Conservation (phyloP, 1,284 basidiomycete genomes). For the Bjerkandera adusta region DNA sequence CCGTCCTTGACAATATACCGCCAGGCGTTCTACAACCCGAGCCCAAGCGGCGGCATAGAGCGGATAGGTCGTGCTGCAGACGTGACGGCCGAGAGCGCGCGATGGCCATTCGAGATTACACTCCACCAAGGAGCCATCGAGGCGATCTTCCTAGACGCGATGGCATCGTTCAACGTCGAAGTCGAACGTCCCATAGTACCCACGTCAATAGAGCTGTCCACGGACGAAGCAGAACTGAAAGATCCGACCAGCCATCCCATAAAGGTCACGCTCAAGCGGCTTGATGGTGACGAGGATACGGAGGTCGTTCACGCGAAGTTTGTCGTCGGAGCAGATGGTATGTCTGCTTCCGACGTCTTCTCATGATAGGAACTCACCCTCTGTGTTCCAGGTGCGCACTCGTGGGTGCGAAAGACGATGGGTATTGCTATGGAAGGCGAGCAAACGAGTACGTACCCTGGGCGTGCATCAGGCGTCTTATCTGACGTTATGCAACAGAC, state of each 20-base stretch:
- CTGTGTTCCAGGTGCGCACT: constrained; percentile 59
- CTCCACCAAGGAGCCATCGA: constrained; percentile 78
- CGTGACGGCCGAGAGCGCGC: constrained; percentile 53
- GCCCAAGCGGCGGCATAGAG: constrained; percentile 58
- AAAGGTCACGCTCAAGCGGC: constrained; percentile 34
- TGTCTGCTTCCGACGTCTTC: not conserved
- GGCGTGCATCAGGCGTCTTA: constrained; percentile 1
- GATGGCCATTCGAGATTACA: constrained; percentile 68
- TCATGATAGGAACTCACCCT: not conserved
- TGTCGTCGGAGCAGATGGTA: constrained; percentile 55
- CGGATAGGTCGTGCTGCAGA: constrained; percentile 59
- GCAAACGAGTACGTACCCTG: constrained; percentile 48
- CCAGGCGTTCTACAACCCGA: constrained; percentile 76
- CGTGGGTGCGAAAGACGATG: constrained; percentile 74
- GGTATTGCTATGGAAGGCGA: constrained; percentile 76
- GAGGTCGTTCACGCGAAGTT: constrained; percentile 54
- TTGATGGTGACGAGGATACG: constrained; percentile 27
- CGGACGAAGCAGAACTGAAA: constrained; percentile 32
- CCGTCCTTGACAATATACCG: not conserved
- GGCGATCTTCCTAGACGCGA: constrained; percentile 63
- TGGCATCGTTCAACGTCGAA: constrained; percentile 46
- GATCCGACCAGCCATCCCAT: constrained; percentile 42
- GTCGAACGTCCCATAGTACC: constrained; percentile 62
- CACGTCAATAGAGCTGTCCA: constrained; percentile 47
- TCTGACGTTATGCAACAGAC: constrained; percentile 34